phyloP scores from a whole-genome alignment of 2,329 filamentous ascomycete genomes.

The Claviceps maximensis region DNA sequence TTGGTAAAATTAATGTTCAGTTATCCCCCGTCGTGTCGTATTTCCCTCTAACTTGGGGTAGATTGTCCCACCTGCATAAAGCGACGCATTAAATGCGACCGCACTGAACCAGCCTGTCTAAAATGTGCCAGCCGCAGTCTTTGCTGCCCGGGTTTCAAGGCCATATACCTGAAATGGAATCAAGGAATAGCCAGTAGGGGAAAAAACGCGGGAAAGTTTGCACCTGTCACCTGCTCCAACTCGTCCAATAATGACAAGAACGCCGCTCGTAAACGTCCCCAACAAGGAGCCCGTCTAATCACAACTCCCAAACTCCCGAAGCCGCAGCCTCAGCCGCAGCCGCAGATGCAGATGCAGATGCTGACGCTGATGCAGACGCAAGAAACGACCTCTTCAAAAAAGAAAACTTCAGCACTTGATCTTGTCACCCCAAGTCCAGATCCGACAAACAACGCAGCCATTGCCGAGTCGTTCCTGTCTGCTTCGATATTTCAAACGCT shows the following conservation, averaged over 20 bases:
- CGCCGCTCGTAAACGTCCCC: neutral
- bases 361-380: no score
- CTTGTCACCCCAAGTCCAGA: neutral
- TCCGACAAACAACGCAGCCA: neutral
- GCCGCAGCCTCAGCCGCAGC: no score
- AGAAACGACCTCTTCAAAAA: neutral
- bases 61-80: slow-evolving; percentile 11
- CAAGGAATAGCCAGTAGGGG: slow-evolving; percentile 13
- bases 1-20: no score
- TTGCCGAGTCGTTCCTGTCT: neutral
- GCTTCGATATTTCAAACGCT: slow-evolving; percentile 7
- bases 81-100: slow-evolving; percentile 11
- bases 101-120: slow-evolving; percentile 9
- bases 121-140: slow-evolving; percentile 11
- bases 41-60: neutral
- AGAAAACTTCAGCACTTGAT: neutral
- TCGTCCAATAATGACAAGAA: neutral
- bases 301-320: neutral
- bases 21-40: neutral
- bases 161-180: slow-evolving; percentile 9
- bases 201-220: slow-evolving; percentile 7
- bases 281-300: neutral
- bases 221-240: slow-evolving; percentile 2
- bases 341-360: no score
- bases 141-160: slow-evolving; percentile 10